A percentile compares a stretch with the other conserved stretches of the same genome.
Conservation (phyloP, 1,139 yeast genomes). For the Taphrina communis region DNA sequence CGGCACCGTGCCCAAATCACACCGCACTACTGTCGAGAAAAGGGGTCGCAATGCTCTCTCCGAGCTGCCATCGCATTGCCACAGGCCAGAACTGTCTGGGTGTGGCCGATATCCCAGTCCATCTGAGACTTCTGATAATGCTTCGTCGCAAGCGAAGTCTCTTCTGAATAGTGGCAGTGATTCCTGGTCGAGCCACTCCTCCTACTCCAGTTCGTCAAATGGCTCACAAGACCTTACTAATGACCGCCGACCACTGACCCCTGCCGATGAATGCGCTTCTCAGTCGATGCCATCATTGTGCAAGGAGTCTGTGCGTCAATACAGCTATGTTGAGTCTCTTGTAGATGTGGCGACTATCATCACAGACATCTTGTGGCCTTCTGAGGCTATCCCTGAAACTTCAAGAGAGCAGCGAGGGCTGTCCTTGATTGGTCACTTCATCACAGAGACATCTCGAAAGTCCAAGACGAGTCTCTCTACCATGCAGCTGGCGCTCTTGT, state of each 20-base stretch:
- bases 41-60: neutral
- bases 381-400: constrained; percentile 42
- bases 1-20: neutral
- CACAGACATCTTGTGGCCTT: constrained; percentile 53
- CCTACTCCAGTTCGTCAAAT: neutral
- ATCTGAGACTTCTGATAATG: neutral
- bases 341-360: constrained; percentile 53
- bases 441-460: constrained; percentile 69
- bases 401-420: constrained; percentile 39
- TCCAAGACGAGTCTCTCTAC: constrained; percentile 71
- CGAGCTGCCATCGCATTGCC: neutral
- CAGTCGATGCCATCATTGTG: constrained; percentile 12
- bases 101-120: constrained; percentile 8
- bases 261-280: neutral
- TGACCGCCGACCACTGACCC: neutral
- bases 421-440: constrained; percentile 55
- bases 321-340: constrained; percentile 43
- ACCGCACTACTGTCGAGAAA: neutral
- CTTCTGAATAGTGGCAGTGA: neutral
- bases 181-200: neutral
- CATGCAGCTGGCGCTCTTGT: constrained; percentile 70
- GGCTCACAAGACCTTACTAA: neutral
- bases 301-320: constrained; percentile 28
- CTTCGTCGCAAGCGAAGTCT: neutral
- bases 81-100: neutral